Base-by-base conservation (phyloP, 306 rosid species). In the Corylus heterophylla region DNA sequence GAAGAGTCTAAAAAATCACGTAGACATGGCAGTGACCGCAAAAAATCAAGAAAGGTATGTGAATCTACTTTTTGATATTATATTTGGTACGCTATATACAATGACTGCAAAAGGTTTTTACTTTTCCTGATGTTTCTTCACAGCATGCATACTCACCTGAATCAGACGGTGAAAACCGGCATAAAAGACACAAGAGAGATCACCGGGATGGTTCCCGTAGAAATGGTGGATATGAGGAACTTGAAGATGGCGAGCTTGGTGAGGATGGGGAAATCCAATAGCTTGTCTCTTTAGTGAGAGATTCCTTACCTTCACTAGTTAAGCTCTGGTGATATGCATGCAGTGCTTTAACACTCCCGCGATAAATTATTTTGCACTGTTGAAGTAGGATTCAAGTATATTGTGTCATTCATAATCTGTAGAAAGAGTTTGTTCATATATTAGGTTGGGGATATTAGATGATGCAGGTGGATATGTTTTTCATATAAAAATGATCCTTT, bases 161-260 rank as follows among this genome's bases (percentile, higher is more conserved):
- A 73, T 93, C 98, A 51, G 99, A 96, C 69, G 85, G 84, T 66
- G 99, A 91, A 79, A 88, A 72, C 73, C 88, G 97, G 76, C 96
- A 87, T 84, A 96, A 85, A 88, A 90, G 92, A 79, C 99, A 93
- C 77, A 89, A 85, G 92, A 91, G 95, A 91, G 97, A 95, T 64
- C 96, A 91, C 78, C 90, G 93, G 54, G 97, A 90, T 67, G 82
- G 88, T 69, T 89, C 95, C 29, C 87, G 93, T 50, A 93, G 86
- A 87, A 83, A 69, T 75, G 91, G 93, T 25, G 94, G 92, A 66
- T 74, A 75, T 18, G 98, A 81, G 27, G 99, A 96, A 54, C 98
- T 96, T 80, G 99, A 96, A 92, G 99, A 96, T 11, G 99, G 99
- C 47, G 99, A 96, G 84, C 89, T 96, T 37, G 98, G 99, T 5